These are phyloP conservation scores for Chlorella sp. DNA, from an alignment of 139 green algal genomes.

Conservation along the genomic window DNA sequence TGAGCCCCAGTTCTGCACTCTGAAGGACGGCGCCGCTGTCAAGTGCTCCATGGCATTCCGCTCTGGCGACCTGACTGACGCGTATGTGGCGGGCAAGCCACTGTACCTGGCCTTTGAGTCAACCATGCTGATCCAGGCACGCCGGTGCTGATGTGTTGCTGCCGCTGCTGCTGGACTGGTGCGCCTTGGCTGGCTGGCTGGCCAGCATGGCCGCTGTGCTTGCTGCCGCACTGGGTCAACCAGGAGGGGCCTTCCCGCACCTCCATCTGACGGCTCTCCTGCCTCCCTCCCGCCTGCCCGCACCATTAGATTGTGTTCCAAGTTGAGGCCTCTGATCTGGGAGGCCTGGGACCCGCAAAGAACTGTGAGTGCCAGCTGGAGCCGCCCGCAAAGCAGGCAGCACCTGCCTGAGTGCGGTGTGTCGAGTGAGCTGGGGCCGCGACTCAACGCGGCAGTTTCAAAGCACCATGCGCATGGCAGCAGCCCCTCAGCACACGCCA, in stretches of 20 bases:
- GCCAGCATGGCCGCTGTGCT: not conserved
- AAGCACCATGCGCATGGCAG: too few species aligned
- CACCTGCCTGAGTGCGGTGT: too few species aligned
- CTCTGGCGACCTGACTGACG: not conserved
- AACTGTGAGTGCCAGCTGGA: slow-evolving; percentile 29
- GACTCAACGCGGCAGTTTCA: too few species aligned
- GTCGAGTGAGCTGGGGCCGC: too few species aligned
- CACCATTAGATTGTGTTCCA: slow-evolving; percentile 9
- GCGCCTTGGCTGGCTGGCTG: not conserved
- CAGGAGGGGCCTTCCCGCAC: not conserved
- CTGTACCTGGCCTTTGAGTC: slow-evolving; percentile 25
- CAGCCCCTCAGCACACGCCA: too few species aligned
- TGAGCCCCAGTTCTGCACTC: slow-evolving; percentile 3
- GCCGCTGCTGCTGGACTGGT: too few species aligned
- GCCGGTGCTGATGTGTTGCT: not conserved
- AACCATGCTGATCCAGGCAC: slow-evolving; percentile 16
- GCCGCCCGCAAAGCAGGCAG: too few species aligned
- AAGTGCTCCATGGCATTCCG: slow-evolving; percentile 32
- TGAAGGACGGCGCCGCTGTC: slow-evolving; percentile 31
- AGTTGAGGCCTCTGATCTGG: slow-evolving; percentile 26
- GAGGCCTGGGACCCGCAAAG: slow-evolving; percentile 36
- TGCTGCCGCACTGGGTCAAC: too few species aligned
- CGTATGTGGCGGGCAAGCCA: not conserved
- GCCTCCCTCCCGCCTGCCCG: not conserved
- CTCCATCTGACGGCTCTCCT: not conserved